Percentiles rank a stretch among this genome's conserved stretches.
phyloP scores from a whole-genome alignment of 1,284 basidiomycete species.

The Sanghuangporus baumii region DNA sequence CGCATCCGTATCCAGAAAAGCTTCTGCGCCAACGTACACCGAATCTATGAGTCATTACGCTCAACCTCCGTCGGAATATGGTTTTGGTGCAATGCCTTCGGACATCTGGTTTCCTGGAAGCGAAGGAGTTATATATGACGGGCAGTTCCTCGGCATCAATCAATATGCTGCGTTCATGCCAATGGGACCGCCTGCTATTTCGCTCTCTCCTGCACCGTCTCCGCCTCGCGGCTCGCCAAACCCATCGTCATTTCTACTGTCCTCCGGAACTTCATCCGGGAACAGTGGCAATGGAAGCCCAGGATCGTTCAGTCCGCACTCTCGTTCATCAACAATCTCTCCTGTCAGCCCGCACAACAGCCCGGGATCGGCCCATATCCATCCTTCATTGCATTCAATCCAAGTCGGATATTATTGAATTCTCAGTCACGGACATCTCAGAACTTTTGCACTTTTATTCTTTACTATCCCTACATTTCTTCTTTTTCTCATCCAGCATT shows the following conservation, averaged over 20 bases:
- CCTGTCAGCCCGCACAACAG: slow-evolving; percentile 2
- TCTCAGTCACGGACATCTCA: background rate
- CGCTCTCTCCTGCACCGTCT: slow-evolving; percentile 4
- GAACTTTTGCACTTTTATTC: background rate
- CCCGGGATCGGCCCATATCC: background rate
- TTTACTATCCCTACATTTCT: background rate
- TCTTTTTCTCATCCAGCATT: background rate
- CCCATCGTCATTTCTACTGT: background rate
- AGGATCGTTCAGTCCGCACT: slow-evolving; percentile 10
- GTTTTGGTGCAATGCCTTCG: background rate
- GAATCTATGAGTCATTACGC: background rate
- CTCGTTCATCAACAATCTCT: slow-evolving; percentile 6
- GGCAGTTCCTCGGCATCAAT: background rate
- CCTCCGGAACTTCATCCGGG: slow-evolving; percentile 9
- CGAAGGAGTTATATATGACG: background rate
- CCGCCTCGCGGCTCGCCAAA: slow-evolving; percentile 1
- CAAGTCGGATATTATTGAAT: background rate
- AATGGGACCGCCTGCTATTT: background rate
- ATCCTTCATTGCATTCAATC: background rate
- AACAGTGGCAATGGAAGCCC: background rate
- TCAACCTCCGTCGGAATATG: background rate
- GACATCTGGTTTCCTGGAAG: slow-evolving; percentile 7
- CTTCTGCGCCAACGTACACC: background rate
- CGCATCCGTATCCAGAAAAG: background rate
- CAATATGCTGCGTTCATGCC: background rate